Conservation (phyloP, 345 rosid species). For the Aegle marmelos region DNA sequence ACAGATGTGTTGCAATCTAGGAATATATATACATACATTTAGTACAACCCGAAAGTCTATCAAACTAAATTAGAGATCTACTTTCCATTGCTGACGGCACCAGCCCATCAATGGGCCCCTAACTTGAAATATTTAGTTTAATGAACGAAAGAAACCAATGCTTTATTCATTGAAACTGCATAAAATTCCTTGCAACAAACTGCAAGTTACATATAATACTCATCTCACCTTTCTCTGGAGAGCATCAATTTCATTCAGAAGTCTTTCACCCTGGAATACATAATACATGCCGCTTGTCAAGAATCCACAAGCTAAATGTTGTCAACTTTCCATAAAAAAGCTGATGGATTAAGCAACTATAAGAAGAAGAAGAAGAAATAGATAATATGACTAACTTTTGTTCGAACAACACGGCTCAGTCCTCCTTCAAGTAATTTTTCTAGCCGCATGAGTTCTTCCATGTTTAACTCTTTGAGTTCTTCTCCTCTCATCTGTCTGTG, state of each 20-base stretch:
- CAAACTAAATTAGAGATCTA: no score
- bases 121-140: not conserved
- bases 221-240: constrained; percentile 27
- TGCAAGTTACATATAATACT: not conserved
- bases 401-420: constrained; percentile 24
- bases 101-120: not conserved
- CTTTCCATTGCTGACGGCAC: no score
- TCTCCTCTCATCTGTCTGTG: constrained; percentile 93
- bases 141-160: not conserved
- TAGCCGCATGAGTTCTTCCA: constrained; percentile 70
- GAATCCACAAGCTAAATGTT: not conserved
- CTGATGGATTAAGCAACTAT: not conserved
- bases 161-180: not conserved
- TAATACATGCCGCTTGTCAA: not conserved
- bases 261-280: constrained; percentile 27
- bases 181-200: not conserved
- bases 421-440: constrained; percentile 82
- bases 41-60: no score
- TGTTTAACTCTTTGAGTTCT: constrained; percentile 67
- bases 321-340: not conserved
- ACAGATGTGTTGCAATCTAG: no score
- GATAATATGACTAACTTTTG: constrained; percentile 27
- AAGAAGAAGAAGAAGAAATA: not conserved
- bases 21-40: no score
- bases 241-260: constrained; percentile 20